Base-by-base conservation (phyloP, 345 rosid species). In the Dipteronia dyeriana region DNA sequence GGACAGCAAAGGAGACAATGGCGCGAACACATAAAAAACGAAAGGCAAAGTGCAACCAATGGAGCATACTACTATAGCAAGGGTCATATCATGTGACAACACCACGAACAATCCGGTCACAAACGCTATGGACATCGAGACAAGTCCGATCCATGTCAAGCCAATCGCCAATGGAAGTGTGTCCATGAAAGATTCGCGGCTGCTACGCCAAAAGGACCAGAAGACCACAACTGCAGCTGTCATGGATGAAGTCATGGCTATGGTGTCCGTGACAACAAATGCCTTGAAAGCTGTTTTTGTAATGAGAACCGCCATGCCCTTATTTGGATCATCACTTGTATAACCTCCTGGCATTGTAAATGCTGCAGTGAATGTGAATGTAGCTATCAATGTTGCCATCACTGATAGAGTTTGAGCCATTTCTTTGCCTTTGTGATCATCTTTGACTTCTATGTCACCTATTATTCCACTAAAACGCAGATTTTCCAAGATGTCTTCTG, bases 281-380 rank as follows among this genome's bases (percentile, higher is more conserved):
- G 61, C 73, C 10, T 57, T 16, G 65, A 78, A 78, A 11, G 81
- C 61, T 20, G 39, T 1, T 23, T 7, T 69, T 11, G 7, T 45
- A n/a, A 64, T 56, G 45, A 80, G 49, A 60, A 34, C 38, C 7
- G 79, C 62, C 29, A 7, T 22, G 71, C 79, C 74, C 4, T 66
- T 39, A 7, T 61, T 25, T 9, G 57, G 57, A 60, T 23, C 75
- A 22, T 23, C 49, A 3, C 2, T 49, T 29, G 26, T 41, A 3
- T 60, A 73, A 29, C 84, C 80, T 3, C 80, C 75, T 1, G 80
- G 74, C 64, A 77, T 8, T 39, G 66, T 47, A 62, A 76, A 81
- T 14, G 70, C 80, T 14, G 78, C 75, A 3, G 84, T 66, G 29
- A 72, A 76, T 9, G 80, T 81, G 68, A 81, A 70, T 3, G 84